phyloP scores from a whole-genome alignment of 805 yeast species.

The Saccharomycopsis fodiens region DNA sequence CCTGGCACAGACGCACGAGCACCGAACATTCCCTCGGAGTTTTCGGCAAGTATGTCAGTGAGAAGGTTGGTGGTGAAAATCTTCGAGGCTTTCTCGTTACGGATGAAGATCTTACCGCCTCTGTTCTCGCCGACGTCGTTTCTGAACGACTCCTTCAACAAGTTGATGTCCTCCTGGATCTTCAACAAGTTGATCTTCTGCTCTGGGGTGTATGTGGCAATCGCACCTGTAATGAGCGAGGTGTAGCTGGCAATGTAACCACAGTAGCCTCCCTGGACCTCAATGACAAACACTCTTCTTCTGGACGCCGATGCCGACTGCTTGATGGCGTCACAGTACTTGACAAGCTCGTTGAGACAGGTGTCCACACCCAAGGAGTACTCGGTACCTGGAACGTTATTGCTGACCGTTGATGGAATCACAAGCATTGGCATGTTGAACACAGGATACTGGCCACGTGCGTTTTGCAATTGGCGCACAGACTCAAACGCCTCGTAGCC shows the following conservation, averaged over 20 bases:
- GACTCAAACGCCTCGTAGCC: slow-evolving; percentile 96
- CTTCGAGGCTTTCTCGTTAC: slow-evolving; percentile 52
- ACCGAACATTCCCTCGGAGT: slow-evolving; percentile 71
- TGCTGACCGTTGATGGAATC: slow-evolving; percentile 74
- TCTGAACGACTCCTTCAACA: slow-evolving; percentile 52
- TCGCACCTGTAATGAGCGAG: slow-evolving; percentile 64
- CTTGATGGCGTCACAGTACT: slow-evolving; percentile 71
- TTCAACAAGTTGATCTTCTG: slow-evolving; percentile 52
- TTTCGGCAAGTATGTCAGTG: slow-evolving; percentile 77
- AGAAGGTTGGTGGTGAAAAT: slow-evolving; percentile 77
- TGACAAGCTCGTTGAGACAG: slow-evolving; percentile 60
- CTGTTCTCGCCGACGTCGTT: slow-evolving; percentile 56
- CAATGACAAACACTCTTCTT: slow-evolving; percentile 73
- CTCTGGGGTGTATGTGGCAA: slow-evolving; percentile 73
- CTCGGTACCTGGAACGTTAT: slow-evolving; percentile 78
- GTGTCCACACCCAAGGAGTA: slow-evolving; percentile 73
- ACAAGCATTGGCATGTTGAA: slow-evolving; percentile 84
- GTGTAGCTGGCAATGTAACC: slow-evolving; percentile 70
- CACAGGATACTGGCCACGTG: slow-evolving; percentile 75
- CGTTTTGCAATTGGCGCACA: slow-evolving; percentile 70
- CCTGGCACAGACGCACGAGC: slow-evolving; percentile 96
- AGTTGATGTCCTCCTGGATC: slow-evolving; percentile 56
- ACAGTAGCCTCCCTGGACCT: slow-evolving; percentile 80
- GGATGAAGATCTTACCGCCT: slow-evolving; percentile 62
- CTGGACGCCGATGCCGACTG: slow-evolving; percentile 75